Evolutionary conservation across 345 rosid species (phyloP).

Genomic region (Punica granatum): DNA sequence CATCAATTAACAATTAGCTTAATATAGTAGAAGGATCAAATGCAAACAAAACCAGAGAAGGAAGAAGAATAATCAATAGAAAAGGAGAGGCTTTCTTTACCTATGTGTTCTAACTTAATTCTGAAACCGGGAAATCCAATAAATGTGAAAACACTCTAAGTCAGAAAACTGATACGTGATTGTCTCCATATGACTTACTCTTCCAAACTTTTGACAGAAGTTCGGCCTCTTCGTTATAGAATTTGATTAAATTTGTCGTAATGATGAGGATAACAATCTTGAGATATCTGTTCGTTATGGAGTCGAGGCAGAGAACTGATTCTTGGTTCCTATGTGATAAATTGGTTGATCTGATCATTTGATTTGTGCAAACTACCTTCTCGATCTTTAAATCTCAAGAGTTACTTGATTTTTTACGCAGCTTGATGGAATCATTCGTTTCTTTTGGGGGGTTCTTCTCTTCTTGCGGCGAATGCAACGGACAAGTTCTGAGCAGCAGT

Average conservation of each 20-base stretch:
- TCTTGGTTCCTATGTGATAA: neutral
- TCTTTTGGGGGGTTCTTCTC: conserved; percentile 89
- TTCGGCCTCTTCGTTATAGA: neutral
- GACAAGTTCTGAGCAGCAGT: conserved; percentile 29
- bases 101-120: neutral
- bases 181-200: neutral
- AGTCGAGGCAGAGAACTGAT: neutral
- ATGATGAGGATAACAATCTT: too few relatives aligned
- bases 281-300: neutral
- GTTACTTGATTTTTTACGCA: conserved; percentile 19
- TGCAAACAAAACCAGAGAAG: neutral
- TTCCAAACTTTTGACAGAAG: neutral
- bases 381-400: neutral
- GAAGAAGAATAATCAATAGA: neutral
- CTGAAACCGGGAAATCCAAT: neutral
- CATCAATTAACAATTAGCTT: neutral
- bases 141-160: neutral
- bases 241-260: neutral
- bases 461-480: conserved; percentile 43
- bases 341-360: neutral
- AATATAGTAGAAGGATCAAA: neutral
- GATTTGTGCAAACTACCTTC: neutral
- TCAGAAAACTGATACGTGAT: neutral
- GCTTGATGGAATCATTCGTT: conserved; percentile 93
- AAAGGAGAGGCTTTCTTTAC: neutral